phyloP scores from a whole-genome alignment of 73 alveolate genomes.

The Breviolum minutum region DNA sequence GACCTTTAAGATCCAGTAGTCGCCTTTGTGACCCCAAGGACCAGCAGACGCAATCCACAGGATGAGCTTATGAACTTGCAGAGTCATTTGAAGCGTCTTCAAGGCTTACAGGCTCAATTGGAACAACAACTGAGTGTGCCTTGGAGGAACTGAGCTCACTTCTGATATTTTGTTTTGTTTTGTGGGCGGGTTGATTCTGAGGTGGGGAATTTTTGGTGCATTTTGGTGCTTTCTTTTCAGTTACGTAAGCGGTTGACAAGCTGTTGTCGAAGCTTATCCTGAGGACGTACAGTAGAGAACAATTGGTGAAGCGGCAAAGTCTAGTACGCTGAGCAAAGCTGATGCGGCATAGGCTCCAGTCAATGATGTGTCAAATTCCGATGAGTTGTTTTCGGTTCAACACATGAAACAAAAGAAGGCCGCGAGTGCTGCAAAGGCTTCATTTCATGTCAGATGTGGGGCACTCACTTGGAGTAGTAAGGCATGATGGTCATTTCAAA shows the following conservation, averaged over 20 bases:
- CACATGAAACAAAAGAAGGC: no score
- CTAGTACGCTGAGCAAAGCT: not conserved
- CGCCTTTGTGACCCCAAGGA: not conserved
- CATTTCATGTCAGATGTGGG: no score
- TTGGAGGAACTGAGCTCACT: not conserved
- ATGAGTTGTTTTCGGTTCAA: not conserved
- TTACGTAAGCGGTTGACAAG: not conserved
- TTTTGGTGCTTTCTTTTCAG: not conserved
- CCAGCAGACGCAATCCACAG: not conserved
- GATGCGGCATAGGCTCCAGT: not conserved
- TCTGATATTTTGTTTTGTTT: no score
- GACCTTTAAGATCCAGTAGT: no score
- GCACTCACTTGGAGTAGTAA: no score
- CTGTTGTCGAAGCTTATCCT: not conserved
- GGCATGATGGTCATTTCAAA: no score
- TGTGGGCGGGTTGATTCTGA: no score
- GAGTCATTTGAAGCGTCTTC: constrained; percentile 39
- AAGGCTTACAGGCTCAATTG: constrained; percentile 39
- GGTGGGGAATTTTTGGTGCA: not conserved
- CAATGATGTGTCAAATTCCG: not conserved
- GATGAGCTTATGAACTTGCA: constrained; percentile 32
- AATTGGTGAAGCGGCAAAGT: no score
- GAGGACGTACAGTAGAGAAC: constrained; percentile 16
- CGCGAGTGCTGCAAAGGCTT: no score
- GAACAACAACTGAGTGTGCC: constrained; percentile 46